These are phyloP conservation scores for Lepraria neglecta DNA, from an alignment of 495 filamentous ascomycete genomes.

Conservation along the genomic window DNA sequence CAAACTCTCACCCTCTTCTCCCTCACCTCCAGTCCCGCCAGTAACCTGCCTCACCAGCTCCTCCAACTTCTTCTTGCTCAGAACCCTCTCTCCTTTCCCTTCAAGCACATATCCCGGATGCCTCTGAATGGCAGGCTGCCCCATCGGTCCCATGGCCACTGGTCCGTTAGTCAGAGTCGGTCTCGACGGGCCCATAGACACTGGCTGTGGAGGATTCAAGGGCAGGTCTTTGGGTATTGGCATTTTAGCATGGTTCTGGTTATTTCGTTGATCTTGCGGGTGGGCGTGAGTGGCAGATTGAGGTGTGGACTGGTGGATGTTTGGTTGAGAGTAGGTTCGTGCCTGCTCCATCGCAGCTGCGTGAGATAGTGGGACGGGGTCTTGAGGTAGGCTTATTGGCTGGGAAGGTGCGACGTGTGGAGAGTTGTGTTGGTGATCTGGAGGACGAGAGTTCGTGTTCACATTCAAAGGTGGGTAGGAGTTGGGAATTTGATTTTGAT, in stretches of 20 bases:
- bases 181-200: constrained; percentile 60
- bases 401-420: constrained; percentile 32
- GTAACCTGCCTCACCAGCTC: constrained; percentile 91
- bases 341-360: constrained; percentile 56
- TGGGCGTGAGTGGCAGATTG: constrained; percentile 43
- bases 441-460: constrained; percentile 43
- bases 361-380: constrained; percentile 54
- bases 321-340: constrained; percentile 48
- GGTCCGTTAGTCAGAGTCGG: constrained; percentile 75
- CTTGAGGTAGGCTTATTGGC: constrained; percentile 38
- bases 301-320: constrained; percentile 33
- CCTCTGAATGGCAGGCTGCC: constrained; percentile 77
- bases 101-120: constrained; percentile 77
- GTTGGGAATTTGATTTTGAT: constrained; percentile 41
- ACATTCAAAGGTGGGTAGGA: constrained; percentile 36
- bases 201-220: constrained; percentile 61
- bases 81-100: constrained; percentile 78
- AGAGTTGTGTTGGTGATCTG: constrained; percentile 38
- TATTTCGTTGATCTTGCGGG: constrained; percentile 38
- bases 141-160: constrained; percentile 68
- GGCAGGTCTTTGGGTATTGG: constrained; percentile 76
- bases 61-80: constrained; percentile 94
- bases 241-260: constrained; percentile 52
- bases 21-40: constrained; percentile 63
- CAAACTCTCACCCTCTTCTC: constrained; percentile 59